Conservation (phyloP, 2,329 filamentous ascomycete genomes). For the Beauveria australis region DNA sequence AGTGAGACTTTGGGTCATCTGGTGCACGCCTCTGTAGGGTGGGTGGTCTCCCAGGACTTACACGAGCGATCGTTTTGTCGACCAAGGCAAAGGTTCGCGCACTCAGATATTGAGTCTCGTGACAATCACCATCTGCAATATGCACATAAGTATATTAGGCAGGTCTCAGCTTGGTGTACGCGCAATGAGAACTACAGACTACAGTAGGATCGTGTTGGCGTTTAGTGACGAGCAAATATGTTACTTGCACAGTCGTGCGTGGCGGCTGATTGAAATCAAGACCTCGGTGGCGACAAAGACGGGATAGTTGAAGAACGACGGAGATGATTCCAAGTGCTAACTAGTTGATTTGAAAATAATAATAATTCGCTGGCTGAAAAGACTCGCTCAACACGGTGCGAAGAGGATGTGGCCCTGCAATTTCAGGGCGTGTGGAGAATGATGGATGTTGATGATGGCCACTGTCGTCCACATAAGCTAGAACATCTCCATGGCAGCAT, state of each 20-base stretch:
- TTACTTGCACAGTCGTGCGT: no score
- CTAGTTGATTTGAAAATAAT: background rate
- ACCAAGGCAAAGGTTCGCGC: background rate
- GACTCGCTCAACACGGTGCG: background rate
- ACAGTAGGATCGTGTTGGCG: no score
- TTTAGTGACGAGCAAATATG: no score
- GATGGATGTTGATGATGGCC: background rate
- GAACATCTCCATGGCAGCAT: background rate
- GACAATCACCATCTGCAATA: background rate
- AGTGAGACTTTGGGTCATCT: background rate
- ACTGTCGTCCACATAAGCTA: background rate
- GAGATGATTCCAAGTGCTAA: background rate
- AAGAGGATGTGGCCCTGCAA: background rate
- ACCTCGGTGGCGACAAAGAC: background rate
- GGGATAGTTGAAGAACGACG: background rate
- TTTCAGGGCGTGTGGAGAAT: background rate
- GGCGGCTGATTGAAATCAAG: background rate
- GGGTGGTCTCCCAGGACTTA: constrained; percentile 3
- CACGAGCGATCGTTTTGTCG: background rate
- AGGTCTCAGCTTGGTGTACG: background rate
- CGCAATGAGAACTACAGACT: background rate
- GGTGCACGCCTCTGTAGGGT: background rate
- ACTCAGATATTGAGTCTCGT: background rate
- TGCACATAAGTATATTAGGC: background rate
- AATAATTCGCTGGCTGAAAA: background rate